phyloP scores from a whole-genome alignment of 192 early-diverging fungal species.

The Linderina pennispora region DNA sequence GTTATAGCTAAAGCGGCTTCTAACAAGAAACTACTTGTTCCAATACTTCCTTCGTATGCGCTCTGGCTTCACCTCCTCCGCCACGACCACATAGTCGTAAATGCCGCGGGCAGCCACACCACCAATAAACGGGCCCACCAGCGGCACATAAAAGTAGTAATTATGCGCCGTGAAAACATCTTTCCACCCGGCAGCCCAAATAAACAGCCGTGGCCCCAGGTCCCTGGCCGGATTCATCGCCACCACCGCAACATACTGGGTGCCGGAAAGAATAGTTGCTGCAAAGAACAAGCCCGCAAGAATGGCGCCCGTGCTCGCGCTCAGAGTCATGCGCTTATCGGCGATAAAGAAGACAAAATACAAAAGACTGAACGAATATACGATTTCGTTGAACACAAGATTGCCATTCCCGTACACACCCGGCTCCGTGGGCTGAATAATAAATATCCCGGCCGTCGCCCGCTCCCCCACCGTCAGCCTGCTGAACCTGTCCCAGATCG shows the following conservation, averaged over 20 bases:
- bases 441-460: slow-evolving; percentile 7
- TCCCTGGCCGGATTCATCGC: slow-evolving; percentile 20
- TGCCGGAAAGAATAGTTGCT: background rate
- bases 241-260: background rate
- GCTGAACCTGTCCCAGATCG: background rate
- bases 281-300: background rate
- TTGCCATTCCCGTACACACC: background rate
- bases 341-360: background rate
- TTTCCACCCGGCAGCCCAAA: slow-evolving; percentile 49
- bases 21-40: background rate
- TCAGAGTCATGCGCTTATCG: slow-evolving; percentile 3
- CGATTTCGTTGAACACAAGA: slow-evolving; percentile 3
- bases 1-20: too few relatives aligned
- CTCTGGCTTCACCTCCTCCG: background rate
- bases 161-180: slow-evolving; percentile 39
- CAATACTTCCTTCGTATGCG: background rate
- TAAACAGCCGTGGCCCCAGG: slow-evolving; percentile 9
- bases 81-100: background rate
- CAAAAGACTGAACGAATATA: slow-evolving; percentile 3
- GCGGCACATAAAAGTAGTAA: slow-evolving; percentile 54
- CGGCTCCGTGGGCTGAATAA: background rate
- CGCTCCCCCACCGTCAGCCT: background rate
- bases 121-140: slow-evolving; percentile 52
- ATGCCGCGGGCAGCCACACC: slow-evolving; percentile 3
- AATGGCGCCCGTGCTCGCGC: background rate